These are phyloP conservation scores for Chaetomium tenue DNA, from an alignment of 495 filamentous ascomycete genomes.

Conservation along the genomic window DNA sequence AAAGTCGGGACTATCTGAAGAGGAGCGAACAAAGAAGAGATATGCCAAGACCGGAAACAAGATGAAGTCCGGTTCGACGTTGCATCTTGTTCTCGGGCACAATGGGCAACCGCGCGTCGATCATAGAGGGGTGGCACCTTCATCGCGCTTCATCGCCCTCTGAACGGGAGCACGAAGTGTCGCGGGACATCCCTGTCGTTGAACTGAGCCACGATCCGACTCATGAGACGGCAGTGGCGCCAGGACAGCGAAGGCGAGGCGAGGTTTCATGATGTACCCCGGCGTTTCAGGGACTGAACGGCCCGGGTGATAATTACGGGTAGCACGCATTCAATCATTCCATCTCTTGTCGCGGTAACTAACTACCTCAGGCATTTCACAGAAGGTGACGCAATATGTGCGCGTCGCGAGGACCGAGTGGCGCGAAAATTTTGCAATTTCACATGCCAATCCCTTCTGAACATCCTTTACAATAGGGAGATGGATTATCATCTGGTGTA, in stretches of 20 bases:
- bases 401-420: not conserved
- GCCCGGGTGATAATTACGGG: no score
- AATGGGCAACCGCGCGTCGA: slow-evolving; percentile 3
- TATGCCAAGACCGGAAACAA: slow-evolving; percentile 10
- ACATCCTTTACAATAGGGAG: not conserved
- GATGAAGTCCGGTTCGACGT: not conserved
- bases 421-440: not conserved
- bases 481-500: not conserved
- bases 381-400: not conserved
- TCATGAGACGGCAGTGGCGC: slow-evolving; percentile 16
- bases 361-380: no score
- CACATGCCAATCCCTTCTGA: not conserved
- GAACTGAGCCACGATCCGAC: not conserved
- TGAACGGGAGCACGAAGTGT: not conserved
- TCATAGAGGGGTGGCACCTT: slow-evolving; percentile 13
- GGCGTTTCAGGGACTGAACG: slow-evolving; percentile 15
- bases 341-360: not conserved
- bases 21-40: not conserved
- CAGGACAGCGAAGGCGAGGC: slow-evolving; percentile 6
- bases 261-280: slow-evolving; percentile 18
- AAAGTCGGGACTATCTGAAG: no score
- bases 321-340: not conserved
- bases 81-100: slow-evolving; percentile 2
- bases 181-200: slow-evolving; percentile 2
- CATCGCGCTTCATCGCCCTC: slow-evolving; percentile 2